Conservation (phyloP, 345 rosid species). For the Leavenworthia alabamica region DNA sequence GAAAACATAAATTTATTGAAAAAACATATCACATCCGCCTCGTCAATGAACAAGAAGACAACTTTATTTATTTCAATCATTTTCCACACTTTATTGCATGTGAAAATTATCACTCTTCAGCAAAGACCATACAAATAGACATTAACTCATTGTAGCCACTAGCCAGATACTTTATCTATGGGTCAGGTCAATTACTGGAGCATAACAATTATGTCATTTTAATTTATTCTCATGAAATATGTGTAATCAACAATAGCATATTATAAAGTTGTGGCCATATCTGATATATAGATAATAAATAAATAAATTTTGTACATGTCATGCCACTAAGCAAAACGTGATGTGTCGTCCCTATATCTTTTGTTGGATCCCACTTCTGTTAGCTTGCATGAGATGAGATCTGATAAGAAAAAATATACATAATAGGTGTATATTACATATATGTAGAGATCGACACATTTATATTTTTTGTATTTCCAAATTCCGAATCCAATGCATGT, state of each 20-base stretch:
- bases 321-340: slow-evolving; percentile 26
- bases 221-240: too few species aligned
- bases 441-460: neutral
- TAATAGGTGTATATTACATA: neutral
- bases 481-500: slow-evolving; percentile 28
- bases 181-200: too few species aligned
- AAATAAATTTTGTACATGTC: neutral
- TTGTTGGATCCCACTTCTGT: slow-evolving; percentile 29
- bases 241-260: slow-evolving; percentile 9
- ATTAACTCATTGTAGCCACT: neutral
- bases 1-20: neutral
- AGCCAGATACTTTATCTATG: too few species aligned
- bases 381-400: slow-evolving; percentile 22
- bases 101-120: slow-evolving; percentile 12
- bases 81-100: slow-evolving; percentile 26
- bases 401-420: neutral
- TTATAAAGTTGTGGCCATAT: slow-evolving; percentile 15
- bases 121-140: neutral
- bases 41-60: slow-evolving; percentile 19
- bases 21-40: slow-evolving; percentile 17
- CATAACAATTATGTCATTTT: too few species aligned
- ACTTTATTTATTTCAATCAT: slow-evolving; percentile 24
- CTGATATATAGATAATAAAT: slow-evolving; percentile 3
- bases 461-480: neutral
- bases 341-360: slow-evolving; percentile 22